phyloP scores from a whole-genome alignment of 2,329 filamentous ascomycete genomes.

The Didymella pinodella region DNA sequence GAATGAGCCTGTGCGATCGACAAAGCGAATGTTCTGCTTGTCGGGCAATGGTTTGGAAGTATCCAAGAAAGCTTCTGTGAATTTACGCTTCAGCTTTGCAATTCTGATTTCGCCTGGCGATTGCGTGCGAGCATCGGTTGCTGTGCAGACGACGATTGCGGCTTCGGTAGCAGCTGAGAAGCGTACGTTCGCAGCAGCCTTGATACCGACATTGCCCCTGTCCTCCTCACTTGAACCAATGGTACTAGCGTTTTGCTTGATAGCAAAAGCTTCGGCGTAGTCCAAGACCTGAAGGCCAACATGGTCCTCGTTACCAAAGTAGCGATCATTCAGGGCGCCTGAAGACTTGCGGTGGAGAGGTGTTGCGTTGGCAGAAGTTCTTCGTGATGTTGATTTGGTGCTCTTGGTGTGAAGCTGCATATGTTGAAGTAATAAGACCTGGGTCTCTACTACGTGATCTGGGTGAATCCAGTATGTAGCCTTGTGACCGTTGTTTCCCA shows the following conservation, averaged over 20 bases:
- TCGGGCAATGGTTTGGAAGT: conserved; percentile 26
- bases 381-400: conserved; percentile 26
- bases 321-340: conserved; percentile 31
- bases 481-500: conserved; percentile 56
- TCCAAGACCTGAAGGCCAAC: conserved; percentile 58
- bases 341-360: conserved; percentile 40
- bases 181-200: conserved; percentile 45
- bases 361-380: conserved; percentile 32
- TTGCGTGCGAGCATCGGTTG: conserved; percentile 23
- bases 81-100: conserved; percentile 53
- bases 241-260: conserved; percentile 56
- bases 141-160: conserved; percentile 38
- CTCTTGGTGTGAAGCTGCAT: conserved; percentile 52
- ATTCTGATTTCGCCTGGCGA: conserved; percentile 32
- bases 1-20: conserved; percentile 13
- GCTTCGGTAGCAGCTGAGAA: conserved; percentile 48
- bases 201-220: conserved; percentile 40
- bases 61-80: conserved; percentile 53
- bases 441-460: conserved; percentile 63
- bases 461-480: conserved; percentile 64
- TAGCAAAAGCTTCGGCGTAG: conserved; percentile 56
- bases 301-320: conserved; percentile 47
- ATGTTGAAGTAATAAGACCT: conserved; percentile 60
- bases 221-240: conserved; percentile 52
- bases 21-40: conserved; percentile 26